These are phyloP conservation scores for Cucurbita argyrosperma DNA, from an alignment of 306 rosid genomes.

Conservation along the genomic window DNA sequence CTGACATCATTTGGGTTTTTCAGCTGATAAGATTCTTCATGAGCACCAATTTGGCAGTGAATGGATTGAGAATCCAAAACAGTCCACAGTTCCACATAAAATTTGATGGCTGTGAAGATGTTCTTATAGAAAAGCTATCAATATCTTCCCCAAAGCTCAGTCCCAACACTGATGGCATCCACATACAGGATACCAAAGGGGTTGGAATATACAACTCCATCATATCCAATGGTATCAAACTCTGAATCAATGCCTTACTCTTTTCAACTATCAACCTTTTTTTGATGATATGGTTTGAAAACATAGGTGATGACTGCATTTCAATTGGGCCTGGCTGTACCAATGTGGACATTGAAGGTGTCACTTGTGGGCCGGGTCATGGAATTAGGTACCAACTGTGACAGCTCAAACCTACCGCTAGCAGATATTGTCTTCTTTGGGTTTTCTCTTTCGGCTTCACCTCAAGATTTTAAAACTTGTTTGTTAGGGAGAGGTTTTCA, in stretches of 20 bases:
- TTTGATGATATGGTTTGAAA: background rate
- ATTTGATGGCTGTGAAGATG: constrained; percentile 85
- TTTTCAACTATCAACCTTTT: background rate
- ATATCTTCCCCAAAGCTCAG: constrained; percentile 88
- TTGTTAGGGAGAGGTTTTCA: too few relatives aligned
- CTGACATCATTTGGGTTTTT: background rate
- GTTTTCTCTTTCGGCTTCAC: too few relatives aligned
- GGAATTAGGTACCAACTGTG: constrained; percentile 55
- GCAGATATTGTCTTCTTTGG: too few relatives aligned
- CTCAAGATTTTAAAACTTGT: too few relatives aligned
- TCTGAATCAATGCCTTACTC: background rate
- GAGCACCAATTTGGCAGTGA: constrained; percentile 67
- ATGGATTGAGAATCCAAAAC: constrained; percentile 49
- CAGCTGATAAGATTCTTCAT: constrained; percentile 81
- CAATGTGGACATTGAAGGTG: constrained; percentile 62
- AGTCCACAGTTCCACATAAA: constrained; percentile 87
- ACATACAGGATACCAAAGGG: constrained; percentile 47
- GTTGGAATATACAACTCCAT: constrained; percentile 59
- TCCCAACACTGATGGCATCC: constrained; percentile 95
- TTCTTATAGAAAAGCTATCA: constrained; percentile 39
- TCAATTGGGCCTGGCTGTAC: constrained; percentile 82
- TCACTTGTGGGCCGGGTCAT: constrained; percentile 90
- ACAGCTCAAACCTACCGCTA: too few relatives aligned
- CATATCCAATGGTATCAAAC: constrained; percentile 60
- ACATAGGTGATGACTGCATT: constrained; percentile 85